Percentiles rank a stretch among this genome's conserved stretches.
These are phyloP conservation scores for Spencermartinsiella ligniputridi DNA, from an alignment of 1,139 yeast species.

Conservation along the genomic window DNA sequence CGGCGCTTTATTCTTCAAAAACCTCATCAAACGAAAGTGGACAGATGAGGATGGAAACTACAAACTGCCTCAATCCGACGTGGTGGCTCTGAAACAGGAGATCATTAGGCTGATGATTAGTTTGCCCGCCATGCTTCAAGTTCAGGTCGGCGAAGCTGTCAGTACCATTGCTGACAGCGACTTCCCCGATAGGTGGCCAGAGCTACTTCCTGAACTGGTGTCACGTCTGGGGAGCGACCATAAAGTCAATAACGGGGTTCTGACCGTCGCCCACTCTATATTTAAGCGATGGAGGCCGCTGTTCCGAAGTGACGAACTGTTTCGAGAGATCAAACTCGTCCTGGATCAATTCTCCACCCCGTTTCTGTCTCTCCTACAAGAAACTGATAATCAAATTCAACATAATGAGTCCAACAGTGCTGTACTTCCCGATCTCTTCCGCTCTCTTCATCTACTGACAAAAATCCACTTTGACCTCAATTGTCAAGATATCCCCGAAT, in stretches of 20 bases:
- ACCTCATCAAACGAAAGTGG: constrained; percentile 81
- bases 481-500: constrained; percentile 97
- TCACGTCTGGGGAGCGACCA: constrained; percentile 62
- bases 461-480: constrained; percentile 90
- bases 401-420: constrained; percentile 40
- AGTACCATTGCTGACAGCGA: constrained; percentile 93
- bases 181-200: constrained; percentile 87
- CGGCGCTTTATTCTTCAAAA: constrained; percentile 87
- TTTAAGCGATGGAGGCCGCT: constrained; percentile 96
- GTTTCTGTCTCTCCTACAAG: constrained; percentile 60
- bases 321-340: constrained; percentile 81
- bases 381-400: constrained; percentile 63
- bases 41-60: constrained; percentile 84
- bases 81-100: constrained; percentile 63
- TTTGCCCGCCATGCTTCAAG: constrained; percentile 69
- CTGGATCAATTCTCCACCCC: constrained; percentile 82
- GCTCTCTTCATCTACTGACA: constrained; percentile 63
- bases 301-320: constrained; percentile 85
- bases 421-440: constrained; percentile 54
- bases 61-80: constrained; percentile 57
- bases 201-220: constrained; percentile 69
- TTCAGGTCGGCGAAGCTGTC: constrained; percentile 91
- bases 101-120: constrained; percentile 79
- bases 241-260: constrained; percentile 75
- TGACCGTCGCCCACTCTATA: constrained; percentile 90